Base-by-base conservation (phyloP, 495 filamentous ascomycete genomes). In the Podospora conica region DNA sequence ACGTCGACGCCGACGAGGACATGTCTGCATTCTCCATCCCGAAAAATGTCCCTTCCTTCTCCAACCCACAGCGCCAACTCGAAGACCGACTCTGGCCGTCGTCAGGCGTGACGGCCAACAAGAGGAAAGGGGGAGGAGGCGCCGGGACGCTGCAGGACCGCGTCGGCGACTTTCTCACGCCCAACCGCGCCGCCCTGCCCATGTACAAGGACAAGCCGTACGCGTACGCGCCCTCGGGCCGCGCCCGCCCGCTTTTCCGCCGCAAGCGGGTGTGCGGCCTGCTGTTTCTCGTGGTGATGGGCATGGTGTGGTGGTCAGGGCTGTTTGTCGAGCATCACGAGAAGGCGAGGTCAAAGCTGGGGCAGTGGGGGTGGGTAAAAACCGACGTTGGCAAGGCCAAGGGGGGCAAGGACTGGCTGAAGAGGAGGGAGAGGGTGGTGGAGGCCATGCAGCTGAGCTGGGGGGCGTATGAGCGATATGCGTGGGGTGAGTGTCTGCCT, bases 131-230 rank as follows among this genome's bases (percentile, higher is more conserved):
- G 63, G 71, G 72, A 33, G 76, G 78, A 25, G 79, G 84, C 58
- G 73, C 86, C 54, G 70, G 77, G 59, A 77, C 74, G 12, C 74
- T 84, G 12, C 80, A 82, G 61, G 77, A 80, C 62, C 74, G 74
- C 23, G 73, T 80, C 9, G 79, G 78, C 53, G 70, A 64, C 62
- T 77, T 80, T 69, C 83, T 81, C 77, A 81, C 76, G 70, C 56
- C 69, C 73, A 80, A 81, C 24, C 79, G 83, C 31, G 85, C 83
- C 60, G 82, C 87, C 31, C 80, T 99, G 24, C 95, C 95, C 53
- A 90, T 98, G 88, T 99, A 99, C 78, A 99, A 99, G 81, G 95
- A 99, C 77, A 99, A 99, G 73, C 95, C 95, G 24, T 96, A 92
- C 74, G 81, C 83, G 58, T 90, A 90, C 68, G 79, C 84, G 25